phyloP scores from a whole-genome alignment of 495 filamentous ascomycete species.

The Hyphodiscus hymeniophilus region DNA sequence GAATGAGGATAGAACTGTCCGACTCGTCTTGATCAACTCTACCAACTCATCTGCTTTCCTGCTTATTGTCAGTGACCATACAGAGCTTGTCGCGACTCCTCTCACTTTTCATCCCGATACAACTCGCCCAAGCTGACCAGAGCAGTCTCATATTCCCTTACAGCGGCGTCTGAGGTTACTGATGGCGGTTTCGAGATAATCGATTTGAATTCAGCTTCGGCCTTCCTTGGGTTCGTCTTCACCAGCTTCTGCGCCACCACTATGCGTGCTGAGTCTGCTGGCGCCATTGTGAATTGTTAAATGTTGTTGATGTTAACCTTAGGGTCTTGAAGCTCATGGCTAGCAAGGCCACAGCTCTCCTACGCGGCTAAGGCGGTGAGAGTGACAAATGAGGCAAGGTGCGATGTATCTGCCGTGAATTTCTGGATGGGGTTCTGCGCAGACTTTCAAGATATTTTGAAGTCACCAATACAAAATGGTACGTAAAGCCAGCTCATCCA shows the following conservation, averaged over 20 bases:
- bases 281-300: constrained; percentile 30
- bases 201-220: constrained; percentile 76
- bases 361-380: constrained; percentile 5
- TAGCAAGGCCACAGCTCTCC: constrained; percentile 5
- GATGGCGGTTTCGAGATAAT: constrained; percentile 79
- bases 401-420: neutral
- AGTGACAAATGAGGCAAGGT: neutral
- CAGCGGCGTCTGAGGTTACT: constrained; percentile 67
- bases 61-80: constrained; percentile 6
- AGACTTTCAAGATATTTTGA: constrained; percentile 4
- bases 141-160: constrained; percentile 80
- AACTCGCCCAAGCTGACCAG: constrained; percentile 82
- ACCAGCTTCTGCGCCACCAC: constrained; percentile 73
- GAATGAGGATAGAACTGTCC: constrained; percentile 86
- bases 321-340: constrained; percentile 1
- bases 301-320: constrained; percentile 11
- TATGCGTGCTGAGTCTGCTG: constrained; percentile 39
- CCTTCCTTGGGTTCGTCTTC: constrained; percentile 70
- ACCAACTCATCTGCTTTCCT: constrained; percentile 81
- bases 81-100: neutral
- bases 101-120: constrained; percentile 77
- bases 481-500: neutral
- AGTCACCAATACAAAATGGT: constrained; percentile 16
- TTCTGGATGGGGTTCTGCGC: constrained; percentile 7
- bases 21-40: constrained; percentile 81